phyloP scores from a whole-genome alignment of 2,329 filamentous ascomycete genomes.

The Clarireedia hainanense region DNA sequence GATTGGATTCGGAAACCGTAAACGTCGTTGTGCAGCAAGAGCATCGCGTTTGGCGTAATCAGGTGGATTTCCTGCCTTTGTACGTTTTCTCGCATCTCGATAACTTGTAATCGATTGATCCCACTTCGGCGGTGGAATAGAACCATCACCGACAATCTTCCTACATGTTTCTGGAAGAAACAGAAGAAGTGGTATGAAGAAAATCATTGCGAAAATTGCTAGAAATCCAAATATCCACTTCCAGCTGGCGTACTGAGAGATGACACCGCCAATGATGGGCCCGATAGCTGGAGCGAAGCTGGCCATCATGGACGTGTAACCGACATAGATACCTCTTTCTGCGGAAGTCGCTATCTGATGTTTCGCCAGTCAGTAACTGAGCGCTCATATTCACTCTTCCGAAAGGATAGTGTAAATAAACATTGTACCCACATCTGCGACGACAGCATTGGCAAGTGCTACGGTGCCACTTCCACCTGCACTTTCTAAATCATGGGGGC shows the following conservation, averaged over 20 bases:
- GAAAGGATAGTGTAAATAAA: neutral
- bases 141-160: constrained; percentile 45
- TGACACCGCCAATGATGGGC: constrained; percentile 21
- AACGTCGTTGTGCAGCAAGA: constrained; percentile 18
- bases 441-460: constrained; percentile 48
- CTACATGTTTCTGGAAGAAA: constrained; percentile 46
- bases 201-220: constrained; percentile 14
- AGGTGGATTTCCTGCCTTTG: constrained; percentile 10
- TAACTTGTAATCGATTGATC: constrained; percentile 42
- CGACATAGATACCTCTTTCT: constrained; percentile 59
- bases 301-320: constrained; percentile 48
- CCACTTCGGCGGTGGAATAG: constrained; percentile 45
- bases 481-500: constrained; percentile 34
- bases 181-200: constrained; percentile 19
- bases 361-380: neutral
- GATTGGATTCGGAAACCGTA: constrained; percentile 33
- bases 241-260: constrained; percentile 20
- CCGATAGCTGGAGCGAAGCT: constrained; percentile 35
- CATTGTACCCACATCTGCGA: constrained; percentile 41
- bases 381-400: neutral
- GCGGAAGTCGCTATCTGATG: constrained; percentile 44
- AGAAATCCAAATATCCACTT: constrained; percentile 44
- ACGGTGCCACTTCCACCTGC: constrained; percentile 51
- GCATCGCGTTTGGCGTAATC: constrained; percentile 16
- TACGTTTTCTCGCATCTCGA: constrained; percentile 12